Conservation (phyloP, 2,329 filamentous ascomycete genomes). For the Pseudogymnoascus sp. region DNA sequence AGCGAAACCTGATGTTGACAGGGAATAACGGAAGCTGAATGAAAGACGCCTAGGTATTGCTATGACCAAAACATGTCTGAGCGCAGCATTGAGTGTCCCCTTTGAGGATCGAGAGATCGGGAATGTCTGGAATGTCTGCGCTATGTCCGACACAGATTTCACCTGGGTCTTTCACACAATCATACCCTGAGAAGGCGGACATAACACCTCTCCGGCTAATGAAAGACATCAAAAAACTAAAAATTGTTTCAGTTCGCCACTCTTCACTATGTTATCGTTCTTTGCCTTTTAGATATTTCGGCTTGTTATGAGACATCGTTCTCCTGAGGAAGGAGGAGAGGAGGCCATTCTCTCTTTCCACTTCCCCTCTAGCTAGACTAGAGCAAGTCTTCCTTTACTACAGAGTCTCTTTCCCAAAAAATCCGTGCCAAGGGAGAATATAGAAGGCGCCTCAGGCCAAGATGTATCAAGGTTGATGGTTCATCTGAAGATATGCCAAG, state of each 20-base stretch:
- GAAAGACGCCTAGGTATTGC: not conserved
- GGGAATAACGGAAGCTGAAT: constrained; percentile 2
- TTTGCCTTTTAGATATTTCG: not conserved
- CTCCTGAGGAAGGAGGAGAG: not conserved
- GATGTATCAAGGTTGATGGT: no score
- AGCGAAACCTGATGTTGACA: not conserved
- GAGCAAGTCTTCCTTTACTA: not conserved
- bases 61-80: constrained; percentile 1
- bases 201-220: not conserved
- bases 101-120: not conserved
- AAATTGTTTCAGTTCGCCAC: not conserved
- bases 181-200: not conserved
- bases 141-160: constrained; percentile 1
- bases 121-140: not conserved
- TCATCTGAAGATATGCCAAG: not conserved
- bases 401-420: not conserved
- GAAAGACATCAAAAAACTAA: not conserved
- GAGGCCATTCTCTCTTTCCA: not conserved
- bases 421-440: not conserved
- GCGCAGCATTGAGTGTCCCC: not conserved
- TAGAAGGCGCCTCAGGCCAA: no score
- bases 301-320: not conserved
- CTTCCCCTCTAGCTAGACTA: not conserved
- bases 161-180: not conserved
- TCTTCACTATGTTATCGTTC: not conserved